Conservation (phyloP, 1,284 basidiomycete species). For the Apiotrichum gracile region DNA sequence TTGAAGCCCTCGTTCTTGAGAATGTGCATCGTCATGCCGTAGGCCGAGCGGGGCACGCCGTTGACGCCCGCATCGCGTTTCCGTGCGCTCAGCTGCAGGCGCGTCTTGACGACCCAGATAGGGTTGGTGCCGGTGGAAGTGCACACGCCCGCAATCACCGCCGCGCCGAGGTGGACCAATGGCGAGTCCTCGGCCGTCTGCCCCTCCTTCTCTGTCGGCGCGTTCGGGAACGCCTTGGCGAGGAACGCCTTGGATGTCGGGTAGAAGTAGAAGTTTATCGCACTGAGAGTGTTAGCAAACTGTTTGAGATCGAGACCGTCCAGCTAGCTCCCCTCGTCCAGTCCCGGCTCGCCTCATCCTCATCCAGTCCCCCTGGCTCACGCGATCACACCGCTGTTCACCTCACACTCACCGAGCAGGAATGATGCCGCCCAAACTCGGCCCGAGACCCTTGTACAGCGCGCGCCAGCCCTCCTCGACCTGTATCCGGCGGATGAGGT, state of each 20-base stretch:
- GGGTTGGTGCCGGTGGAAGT: constrained; percentile 96
- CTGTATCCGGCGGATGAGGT: constrained; percentile 82
- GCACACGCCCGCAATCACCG: constrained; percentile 70
- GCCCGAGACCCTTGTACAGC: constrained; percentile 89
- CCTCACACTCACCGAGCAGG: constrained; percentile 63
- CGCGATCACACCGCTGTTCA: neutral
- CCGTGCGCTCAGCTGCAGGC: constrained; percentile 60
- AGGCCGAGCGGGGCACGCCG: constrained; percentile 21
- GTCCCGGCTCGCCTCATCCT: too few species aligned
- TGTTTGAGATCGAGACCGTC: too few species aligned
- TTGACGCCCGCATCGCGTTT: constrained; percentile 17
- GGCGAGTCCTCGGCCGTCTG: constrained; percentile 68
- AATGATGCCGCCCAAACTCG: constrained; percentile 89
- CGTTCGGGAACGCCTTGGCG: constrained; percentile 61
- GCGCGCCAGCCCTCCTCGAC: constrained; percentile 84
- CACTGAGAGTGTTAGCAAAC: constrained; percentile 29
- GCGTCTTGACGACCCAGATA: constrained; percentile 96
- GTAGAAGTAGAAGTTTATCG: constrained; percentile 98
- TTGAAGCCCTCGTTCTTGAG: constrained; percentile 71
- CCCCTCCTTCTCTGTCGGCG: constrained; percentile 52
- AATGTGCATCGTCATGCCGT: constrained; percentile 66
- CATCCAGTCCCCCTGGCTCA: too few species aligned
- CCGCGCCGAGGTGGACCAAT: constrained; percentile 77
- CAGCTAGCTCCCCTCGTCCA: too few species aligned
- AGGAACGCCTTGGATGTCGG: constrained; percentile 93